A percentile compares a stretch with the other conserved stretches of the same genome.
Evolutionary conservation across 164 flowering plant species (phyloP).

Genomic region (Paratinospora sagittata): DNA sequence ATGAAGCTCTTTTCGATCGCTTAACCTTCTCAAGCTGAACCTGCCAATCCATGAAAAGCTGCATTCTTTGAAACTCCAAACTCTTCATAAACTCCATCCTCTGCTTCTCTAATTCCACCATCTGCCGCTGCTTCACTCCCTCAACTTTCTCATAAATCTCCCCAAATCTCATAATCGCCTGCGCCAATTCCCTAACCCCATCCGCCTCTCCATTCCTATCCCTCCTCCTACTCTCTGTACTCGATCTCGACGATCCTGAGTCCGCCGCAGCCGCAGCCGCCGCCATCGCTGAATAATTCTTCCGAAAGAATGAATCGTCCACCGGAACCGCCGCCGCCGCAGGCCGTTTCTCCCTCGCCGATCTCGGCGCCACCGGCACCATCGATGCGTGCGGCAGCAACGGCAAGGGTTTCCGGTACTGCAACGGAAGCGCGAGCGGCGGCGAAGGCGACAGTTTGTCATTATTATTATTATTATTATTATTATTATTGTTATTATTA

Average conservation of each 20-base stretch:
- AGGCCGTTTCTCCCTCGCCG: conserved; percentile 24
- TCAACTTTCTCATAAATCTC: conserved; percentile 78
- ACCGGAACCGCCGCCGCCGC: conserved; percentile 20
- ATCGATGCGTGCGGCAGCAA: conserved; percentile 25
- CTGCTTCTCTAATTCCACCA: conserved; percentile 82
- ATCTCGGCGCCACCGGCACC: conserved; percentile 20
- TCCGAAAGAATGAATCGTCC: conserved; percentile 37
- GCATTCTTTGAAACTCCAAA: conserved; percentile 80
- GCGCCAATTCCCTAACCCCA: conserved; percentile 55
- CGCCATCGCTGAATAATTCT: conserved; percentile 54
- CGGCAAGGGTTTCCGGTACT: conserved; percentile 20
- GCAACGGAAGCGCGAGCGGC: conserved; percentile 34
- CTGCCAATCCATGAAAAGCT: conserved; percentile 76
- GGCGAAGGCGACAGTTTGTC: conserved; percentile 22
- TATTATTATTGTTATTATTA: no score
- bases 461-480: no score
- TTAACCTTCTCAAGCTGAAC: conserved; percentile 73
- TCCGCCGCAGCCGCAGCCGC: conserved; percentile 44
- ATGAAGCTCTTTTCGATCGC: conserved; percentile 43
- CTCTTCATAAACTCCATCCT: conserved; percentile 71
- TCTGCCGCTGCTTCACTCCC: conserved; percentile 60
- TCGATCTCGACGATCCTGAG: conserved; percentile 28
- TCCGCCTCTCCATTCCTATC: conserved; percentile 26
- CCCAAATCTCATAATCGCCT: conserved; percentile 61
- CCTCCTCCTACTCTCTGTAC: conserved; percentile 23